Percentiles rank a stretch among this genome's conserved stretches.
Evolutionary conservation across 768 basidiomycete species (phyloP).

Genomic region (Calocybe cyanea): DNA sequence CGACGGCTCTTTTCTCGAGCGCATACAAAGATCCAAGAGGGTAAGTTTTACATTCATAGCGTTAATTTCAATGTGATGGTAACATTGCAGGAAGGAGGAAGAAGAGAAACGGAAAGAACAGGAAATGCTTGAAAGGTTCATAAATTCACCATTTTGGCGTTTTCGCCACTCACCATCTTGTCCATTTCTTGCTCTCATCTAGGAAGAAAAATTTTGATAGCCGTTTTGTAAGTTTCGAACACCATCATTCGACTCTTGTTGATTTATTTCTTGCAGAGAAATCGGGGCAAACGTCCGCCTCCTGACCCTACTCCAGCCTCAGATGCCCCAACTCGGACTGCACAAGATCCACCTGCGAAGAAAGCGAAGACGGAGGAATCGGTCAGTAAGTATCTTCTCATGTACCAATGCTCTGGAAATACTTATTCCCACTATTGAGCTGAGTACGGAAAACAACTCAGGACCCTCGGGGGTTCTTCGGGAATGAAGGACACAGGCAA

Average conservation of each 20-base stretch:
- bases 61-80: neutral
- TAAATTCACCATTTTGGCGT: slow-evolving; percentile 1
- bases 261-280: slow-evolving; percentile 33
- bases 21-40: slow-evolving; percentile 56
- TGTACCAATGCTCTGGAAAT: neutral
- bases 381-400: slow-evolving; percentile 25
- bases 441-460: slow-evolving; percentile 40
- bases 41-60: slow-evolving; percentile 24
- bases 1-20: slow-evolving; percentile 66
- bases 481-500: slow-evolving; percentile 41
- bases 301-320: slow-evolving; percentile 28
- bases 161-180: slow-evolving; percentile 1
- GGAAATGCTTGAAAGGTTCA: slow-evolving; percentile 48
- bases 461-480: slow-evolving; percentile 28
- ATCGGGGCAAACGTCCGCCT: slow-evolving; percentile 51
- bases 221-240: slow-evolving; percentile 33
- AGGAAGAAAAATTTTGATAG: slow-evolving; percentile 61
- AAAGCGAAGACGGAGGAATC: slow-evolving; percentile 31
- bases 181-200: slow-evolving; percentile 7
- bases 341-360: slow-evolving; percentile 36
- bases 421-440: slow-evolving; percentile 18
- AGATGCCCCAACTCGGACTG: slow-evolving; percentile 12
- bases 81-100: slow-evolving; percentile 39
- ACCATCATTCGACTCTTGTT: too few species aligned
- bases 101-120: slow-evolving; percentile 54